Percentiles rank a stretch among this genome's conserved stretches.
These are phyloP conservation scores for Chytriomyces sp. DNA, from an alignment of 192 early-diverging fungal genomes.

Conservation along the genomic window DNA sequence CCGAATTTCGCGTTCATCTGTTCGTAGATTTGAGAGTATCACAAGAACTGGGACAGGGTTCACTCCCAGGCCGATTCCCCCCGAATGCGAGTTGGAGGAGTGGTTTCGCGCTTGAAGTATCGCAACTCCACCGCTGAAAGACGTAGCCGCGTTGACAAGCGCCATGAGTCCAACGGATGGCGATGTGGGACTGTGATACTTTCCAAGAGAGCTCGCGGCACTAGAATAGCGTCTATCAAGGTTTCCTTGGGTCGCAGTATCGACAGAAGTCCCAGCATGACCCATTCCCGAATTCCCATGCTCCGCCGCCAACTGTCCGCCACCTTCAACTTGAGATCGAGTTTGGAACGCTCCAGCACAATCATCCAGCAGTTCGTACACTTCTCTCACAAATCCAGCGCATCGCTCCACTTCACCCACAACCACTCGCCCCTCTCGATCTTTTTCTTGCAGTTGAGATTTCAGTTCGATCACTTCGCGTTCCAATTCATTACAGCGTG, in stretches of 20 bases:
- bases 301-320: conserved; percentile 6
- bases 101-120: background rate
- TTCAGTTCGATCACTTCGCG: conserved; percentile 24
- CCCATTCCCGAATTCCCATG: too few relatives aligned
- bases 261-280: too few relatives aligned
- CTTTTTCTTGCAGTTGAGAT: conserved; percentile 20
- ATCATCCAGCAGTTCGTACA: conserved; percentile 36
- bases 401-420: conserved; percentile 34
- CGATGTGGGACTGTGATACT: conserved; percentile 23
- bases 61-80: background rate
- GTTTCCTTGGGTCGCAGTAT: background rate
- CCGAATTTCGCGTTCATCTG: conserved; percentile 42
- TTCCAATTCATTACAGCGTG: conserved; percentile 18
- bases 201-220: conserved; percentile 19
- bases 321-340: background rate
- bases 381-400: conserved; percentile 36
- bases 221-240: background rate
- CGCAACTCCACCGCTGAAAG: conserved; percentile 4
- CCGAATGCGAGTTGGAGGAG: background rate
- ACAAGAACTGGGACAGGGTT: background rate
- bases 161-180: conserved; percentile 32
- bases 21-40: conserved; percentile 20
- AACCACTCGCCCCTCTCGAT: conserved; percentile 20
- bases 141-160: conserved; percentile 22
- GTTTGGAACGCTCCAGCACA: conserved; percentile 33